Evolutionary conservation across 1,284 basidiomycete species (phyloP).

Genomic region (Pyrrhoderma noxium): DNA sequence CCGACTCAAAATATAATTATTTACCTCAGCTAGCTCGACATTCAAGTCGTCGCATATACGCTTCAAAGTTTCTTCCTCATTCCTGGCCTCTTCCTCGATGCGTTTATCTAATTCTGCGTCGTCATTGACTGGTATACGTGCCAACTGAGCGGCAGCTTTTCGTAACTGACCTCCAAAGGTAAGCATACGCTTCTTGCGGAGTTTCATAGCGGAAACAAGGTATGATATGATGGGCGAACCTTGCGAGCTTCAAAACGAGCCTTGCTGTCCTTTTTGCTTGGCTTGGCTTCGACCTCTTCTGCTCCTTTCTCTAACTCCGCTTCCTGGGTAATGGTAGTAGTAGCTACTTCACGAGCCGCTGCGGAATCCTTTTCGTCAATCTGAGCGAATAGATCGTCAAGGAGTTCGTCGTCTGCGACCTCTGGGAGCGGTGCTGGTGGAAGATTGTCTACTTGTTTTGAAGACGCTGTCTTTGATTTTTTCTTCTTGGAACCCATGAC

Average conservation of each 20-base stretch:
- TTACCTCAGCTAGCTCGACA: constrained; percentile 68
- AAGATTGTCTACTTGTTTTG: constrained; percentile 26
- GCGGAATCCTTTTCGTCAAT: constrained; percentile 28
- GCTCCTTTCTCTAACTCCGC: constrained; percentile 37
- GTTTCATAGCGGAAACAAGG: not conserved
- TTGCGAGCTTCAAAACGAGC: constrained; percentile 73
- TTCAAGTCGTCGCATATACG: constrained; percentile 61
- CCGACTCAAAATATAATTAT: constrained; percentile 11
- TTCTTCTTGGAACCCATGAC: constrained; percentile 40
- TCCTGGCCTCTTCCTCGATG: constrained; percentile 34
- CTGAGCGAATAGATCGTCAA: constrained; percentile 67
- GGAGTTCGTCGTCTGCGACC: constrained; percentile 47
- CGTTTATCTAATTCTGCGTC: constrained; percentile 14
- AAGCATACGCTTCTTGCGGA: constrained; percentile 7
- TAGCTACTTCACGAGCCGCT: constrained; percentile 41
- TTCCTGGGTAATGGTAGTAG: constrained; percentile 39
- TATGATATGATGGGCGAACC: constrained; percentile 35
- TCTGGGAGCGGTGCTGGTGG: constrained; percentile 22
- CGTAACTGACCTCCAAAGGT: constrained; percentile 47
- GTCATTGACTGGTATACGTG: constrained; percentile 52
- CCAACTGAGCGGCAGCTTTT: constrained; percentile 65
- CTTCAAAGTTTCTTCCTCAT: constrained; percentile 68
- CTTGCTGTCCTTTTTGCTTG: constrained; percentile 59
- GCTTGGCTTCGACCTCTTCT: constrained; percentile 29
- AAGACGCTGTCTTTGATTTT: constrained; percentile 44